A percentile compares a stretch with the other conserved stretches of the same genome.
Conservation (phyloP, 257 asterid genomes). For the Echium plantagineum region DNA sequence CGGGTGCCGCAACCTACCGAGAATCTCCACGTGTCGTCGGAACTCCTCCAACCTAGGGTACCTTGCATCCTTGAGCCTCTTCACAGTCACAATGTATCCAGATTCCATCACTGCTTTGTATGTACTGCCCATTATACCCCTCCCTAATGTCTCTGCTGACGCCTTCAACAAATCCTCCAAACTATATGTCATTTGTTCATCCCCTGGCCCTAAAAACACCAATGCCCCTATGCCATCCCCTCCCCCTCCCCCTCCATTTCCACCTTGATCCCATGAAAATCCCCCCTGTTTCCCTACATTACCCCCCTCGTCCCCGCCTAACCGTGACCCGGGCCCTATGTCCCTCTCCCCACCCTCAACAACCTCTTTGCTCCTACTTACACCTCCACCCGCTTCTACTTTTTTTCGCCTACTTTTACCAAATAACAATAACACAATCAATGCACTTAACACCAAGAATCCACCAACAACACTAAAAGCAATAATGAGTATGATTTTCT, state of each 20-base stretch:
- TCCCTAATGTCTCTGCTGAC: conserved; percentile 86
- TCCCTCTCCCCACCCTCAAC: conserved; percentile 19
- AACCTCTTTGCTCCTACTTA: conserved; percentile 19
- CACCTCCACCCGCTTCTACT: conserved; percentile 3
- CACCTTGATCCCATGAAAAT: conserved; percentile 79
- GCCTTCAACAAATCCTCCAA: conserved; percentile 89
- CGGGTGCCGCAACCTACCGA: conserved; percentile 77
- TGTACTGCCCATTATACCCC: conserved; percentile 88
- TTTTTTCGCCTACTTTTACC: conserved; percentile 22
- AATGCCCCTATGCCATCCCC: conserved; percentile 63
- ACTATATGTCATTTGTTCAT: conserved; percentile 66
- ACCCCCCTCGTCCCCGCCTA: conserved; percentile 28
- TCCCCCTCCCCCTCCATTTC: conserved; percentile 52
- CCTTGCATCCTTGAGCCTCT: conserved; percentile 72
- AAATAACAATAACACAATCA: conserved; percentile 7
- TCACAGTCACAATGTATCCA: conserved; percentile 85
- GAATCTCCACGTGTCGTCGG: conserved; percentile 61
- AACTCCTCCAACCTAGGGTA: conserved; percentile 83
- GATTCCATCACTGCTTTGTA: conserved; percentile 94
- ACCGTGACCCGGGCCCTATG: conserved; percentile 3
- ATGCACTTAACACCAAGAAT: conserved; percentile 24
- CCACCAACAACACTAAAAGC: conserved; percentile 33
- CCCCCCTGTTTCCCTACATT: conserved; percentile 36
- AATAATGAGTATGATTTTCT: conserved; percentile 35
- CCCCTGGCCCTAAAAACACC: conserved; percentile 83